Evolutionary conservation across 225 moss, liverwort and hornwort genomes (phyloP), one percentile per base, ranked within the genome.

Genomic region (Polytrichum formosum): DNA sequence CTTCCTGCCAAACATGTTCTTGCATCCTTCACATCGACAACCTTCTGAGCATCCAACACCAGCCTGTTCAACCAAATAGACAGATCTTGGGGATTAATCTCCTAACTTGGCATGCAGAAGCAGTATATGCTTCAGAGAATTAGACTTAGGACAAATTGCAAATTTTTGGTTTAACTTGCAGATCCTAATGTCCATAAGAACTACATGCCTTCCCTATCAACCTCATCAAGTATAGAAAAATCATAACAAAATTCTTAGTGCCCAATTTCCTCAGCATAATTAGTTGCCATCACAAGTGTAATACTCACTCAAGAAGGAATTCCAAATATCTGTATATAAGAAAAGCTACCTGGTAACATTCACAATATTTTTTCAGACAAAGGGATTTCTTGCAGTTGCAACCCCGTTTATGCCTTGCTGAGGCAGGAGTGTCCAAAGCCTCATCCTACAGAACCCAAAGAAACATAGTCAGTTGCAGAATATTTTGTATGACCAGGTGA

Each of bases 1-100:
- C 76, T 97, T 96, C 55, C 82, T 80, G 27, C 96, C 96, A 28
- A 85, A 97, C 84, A 93, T 83, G 62, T 97, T 97, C 73, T 85
- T 93, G 84, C 96, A 97, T 20, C 96, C 96, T 82, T 97, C 96
- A 56, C 96, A 97, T 20, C 96, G 91, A 73, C 96, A 97, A 29
- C 96, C 96, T 83, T 93, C 96, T 56, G 96, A 97, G 66, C 96
- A 97, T 5, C 96, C 96, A 72, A 97, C 96, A 63, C 96, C 96
- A 69, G 96, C 96, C 93, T 96, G 70, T 46, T 46, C 46, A 46
- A 46, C 46, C 13, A 46, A 46, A 46, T 16, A 13, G 13, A 46
- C 46, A 46, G 46, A 46, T 46, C 46, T 46, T 16, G 46, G 46
- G 13, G 4, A 46, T 46, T 16, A 46, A 46, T 46, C 46, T 46